Evolutionary conservation across 352 stramenopile species (phyloP).

Genomic region (Phytophthora citrophthora): DNA sequence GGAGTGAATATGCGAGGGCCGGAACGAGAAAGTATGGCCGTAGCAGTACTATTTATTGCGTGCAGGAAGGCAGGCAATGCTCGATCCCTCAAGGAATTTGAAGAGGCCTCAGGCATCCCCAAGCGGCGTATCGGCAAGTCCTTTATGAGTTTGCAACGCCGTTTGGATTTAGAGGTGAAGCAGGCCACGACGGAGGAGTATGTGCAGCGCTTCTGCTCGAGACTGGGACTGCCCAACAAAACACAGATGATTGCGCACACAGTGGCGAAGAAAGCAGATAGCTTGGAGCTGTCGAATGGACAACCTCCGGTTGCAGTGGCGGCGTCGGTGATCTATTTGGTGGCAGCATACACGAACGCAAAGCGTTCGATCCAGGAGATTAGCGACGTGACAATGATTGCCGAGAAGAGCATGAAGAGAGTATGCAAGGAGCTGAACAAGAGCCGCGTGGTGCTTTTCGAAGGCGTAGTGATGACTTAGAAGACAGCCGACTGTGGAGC

Average conservation of each 20-base stretch:
- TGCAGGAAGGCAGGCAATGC: conserved; percentile 71
- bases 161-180: conserved; percentile 65
- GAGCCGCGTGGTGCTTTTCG: conserved; percentile 79
- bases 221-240: conserved; percentile 73
- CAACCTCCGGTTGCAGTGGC: conserved; percentile 78
- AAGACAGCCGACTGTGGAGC: conserved; percentile 14
- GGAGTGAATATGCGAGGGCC: conserved; percentile 65
- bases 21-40: conserved; percentile 72
- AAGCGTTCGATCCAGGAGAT: conserved; percentile 87
- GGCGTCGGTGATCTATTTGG: conserved; percentile 81
- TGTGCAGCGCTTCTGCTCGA: conserved; percentile 78
- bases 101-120: conserved; percentile 70
- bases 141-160: conserved; percentile 69
- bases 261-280: conserved; percentile 79
- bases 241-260: conserved; percentile 79
- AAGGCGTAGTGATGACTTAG: conserved; percentile 72
- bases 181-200: conserved; percentile 80
- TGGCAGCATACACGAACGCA: conserved; percentile 81
- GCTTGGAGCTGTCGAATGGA: conserved; percentile 65
- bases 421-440: conserved; percentile 90
- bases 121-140: conserved; percentile 85
- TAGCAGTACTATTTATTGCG: conserved; percentile 76
- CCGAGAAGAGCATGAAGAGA: conserved; percentile 83
- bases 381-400: conserved; percentile 82
- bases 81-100: conserved; percentile 79